Evolutionary conservation across 768 basidiomycete genomes (phyloP).

Genomic region (Auricularia heimuer): DNA sequence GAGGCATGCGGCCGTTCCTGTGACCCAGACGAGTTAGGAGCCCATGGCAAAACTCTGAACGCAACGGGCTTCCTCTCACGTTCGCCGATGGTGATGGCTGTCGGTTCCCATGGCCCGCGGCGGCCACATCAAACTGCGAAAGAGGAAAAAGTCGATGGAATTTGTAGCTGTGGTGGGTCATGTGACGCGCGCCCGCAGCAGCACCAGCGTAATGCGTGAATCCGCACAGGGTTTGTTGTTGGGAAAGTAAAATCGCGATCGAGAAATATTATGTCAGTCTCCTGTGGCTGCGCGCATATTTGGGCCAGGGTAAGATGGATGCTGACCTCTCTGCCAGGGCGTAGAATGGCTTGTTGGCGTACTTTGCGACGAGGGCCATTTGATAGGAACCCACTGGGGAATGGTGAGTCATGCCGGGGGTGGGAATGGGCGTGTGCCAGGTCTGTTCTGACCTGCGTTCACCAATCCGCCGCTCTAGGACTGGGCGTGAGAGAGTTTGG

Average conservation of each 20-base stretch:
- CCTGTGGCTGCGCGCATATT: background rate
- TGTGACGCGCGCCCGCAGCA: conserved; percentile 14
- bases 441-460: conserved; percentile 38
- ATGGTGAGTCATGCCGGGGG: background rate
- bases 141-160: conserved; percentile 93
- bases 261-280: conserved; percentile 5
- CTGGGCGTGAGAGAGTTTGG: background rate
- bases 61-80: background rate
- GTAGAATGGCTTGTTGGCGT: conserved; percentile 92
- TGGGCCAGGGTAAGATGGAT: background rate
- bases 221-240: background rate
- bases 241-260: background rate
- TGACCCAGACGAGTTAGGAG: background rate
- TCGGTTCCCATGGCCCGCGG: conserved; percentile 13
- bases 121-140: conserved; percentile 83
- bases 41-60: background rate
- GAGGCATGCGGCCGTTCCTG: no score
- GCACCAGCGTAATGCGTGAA: background rate
- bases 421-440: background rate
- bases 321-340: conserved; percentile 80
- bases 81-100: background rate
- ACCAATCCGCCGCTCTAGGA: conserved; percentile 68
- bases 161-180: conserved; percentile 62
- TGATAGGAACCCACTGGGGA: conserved; percentile 77
- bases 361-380: conserved; percentile 92